Conservation (phyloP, 345 rosid genomes). For the Eucalyptus albens region DNA sequence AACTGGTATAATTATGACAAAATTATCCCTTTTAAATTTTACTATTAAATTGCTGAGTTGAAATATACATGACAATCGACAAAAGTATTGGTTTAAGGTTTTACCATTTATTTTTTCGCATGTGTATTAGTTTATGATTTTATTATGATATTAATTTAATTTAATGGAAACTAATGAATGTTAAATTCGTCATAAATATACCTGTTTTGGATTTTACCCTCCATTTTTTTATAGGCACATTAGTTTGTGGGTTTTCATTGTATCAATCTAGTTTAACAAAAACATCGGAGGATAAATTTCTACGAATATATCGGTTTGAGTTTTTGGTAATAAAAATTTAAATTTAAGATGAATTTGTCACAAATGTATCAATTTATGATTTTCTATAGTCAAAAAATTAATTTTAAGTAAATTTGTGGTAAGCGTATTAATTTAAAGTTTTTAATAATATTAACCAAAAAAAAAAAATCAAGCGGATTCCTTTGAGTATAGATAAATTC, state of each 20-base stretch:
- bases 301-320: accelerated
- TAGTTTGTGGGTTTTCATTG: neutral
- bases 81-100: accelerated
- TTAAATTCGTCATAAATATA: too few species aligned
- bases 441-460: neutral
- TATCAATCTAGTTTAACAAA: too few species aligned
- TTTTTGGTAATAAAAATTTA: too few species aligned
- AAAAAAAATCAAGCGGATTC: neutral
- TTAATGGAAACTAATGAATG: accelerated
- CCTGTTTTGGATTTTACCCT: accelerated
- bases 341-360: too few species aligned
- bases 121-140: too few species aligned
- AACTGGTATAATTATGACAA: accelerated
- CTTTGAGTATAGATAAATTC: neutral
- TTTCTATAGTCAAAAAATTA: too few species aligned
- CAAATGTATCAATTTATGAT: accelerated
- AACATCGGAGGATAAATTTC: accelerated
- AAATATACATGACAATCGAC: accelerated
- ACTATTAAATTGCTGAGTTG: accelerated
- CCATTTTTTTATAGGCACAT: accelerated
- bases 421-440: too few species aligned
- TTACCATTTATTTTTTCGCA: accelerated
- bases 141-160: too few species aligned
- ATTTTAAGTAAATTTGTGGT: accelerated
- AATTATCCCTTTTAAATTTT: too few species aligned